These are phyloP conservation scores for Metschnikowia reukaufii DNA, from an alignment of 805 yeast genomes.

Conservation along the genomic window DNA sequence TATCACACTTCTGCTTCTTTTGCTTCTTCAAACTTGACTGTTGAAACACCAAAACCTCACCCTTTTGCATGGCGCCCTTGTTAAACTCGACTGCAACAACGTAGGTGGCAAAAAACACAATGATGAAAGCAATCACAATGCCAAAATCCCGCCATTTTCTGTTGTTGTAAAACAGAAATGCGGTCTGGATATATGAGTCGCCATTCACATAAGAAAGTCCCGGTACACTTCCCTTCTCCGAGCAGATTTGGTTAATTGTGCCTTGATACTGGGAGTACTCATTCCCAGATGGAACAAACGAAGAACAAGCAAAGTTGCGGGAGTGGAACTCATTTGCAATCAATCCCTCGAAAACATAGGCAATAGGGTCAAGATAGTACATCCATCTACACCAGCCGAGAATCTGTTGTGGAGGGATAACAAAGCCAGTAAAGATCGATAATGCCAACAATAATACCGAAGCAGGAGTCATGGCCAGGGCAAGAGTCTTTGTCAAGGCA, in stretches of 20 bases:
- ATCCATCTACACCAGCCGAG: constrained; percentile 33
- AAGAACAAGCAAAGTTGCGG: constrained; percentile 20
- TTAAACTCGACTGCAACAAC: constrained; percentile 55
- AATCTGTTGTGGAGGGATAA: constrained; percentile 38
- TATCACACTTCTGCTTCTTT: constrained; percentile 28
- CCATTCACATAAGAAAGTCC: constrained; percentile 27
- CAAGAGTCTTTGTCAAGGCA: constrained; percentile 36
- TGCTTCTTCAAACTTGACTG: constrained; percentile 29
- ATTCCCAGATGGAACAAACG: constrained; percentile 25
- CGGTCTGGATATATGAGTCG: constrained; percentile 29
- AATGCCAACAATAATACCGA: constrained; percentile 47
- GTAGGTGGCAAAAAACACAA: constrained; percentile 38
- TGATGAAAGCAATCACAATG: constrained; percentile 49
- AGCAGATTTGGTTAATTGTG: constrained; percentile 20
- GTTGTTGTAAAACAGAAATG: constrained; percentile 34
- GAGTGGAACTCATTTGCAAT: constrained; percentile 29
- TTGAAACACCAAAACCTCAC: constrained; percentile 67
- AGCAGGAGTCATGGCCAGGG: constrained; percentile 44
- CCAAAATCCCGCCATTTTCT: constrained; percentile 68
- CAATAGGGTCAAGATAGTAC: constrained; percentile 36
- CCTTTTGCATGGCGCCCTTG: constrained; percentile 65
- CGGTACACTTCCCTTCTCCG: constrained; percentile 13
- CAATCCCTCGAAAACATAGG: constrained; percentile 29
- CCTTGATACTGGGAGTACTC: constrained; percentile 15
- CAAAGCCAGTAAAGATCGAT: constrained; percentile 52